A percentile compares a stretch with the other conserved stretches of the same genome.
phyloP scores from a whole-genome alignment of 331 rosid genomes.

The Malus hybrid region DNA sequence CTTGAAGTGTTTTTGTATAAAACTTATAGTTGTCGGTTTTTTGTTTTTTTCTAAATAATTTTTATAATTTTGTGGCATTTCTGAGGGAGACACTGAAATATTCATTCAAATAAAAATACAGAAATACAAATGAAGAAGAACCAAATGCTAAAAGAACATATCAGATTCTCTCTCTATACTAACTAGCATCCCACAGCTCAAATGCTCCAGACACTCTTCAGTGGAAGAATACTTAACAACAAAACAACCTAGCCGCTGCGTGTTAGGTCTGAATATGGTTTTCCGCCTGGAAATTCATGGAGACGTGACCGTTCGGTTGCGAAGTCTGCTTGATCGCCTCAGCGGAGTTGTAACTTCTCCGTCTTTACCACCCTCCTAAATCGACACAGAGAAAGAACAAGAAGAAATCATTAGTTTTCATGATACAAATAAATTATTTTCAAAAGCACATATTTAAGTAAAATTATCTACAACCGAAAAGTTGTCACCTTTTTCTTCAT shows the following conservation, averaged over 20 bases:
- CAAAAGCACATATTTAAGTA: background rate
- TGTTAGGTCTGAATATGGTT: background rate
- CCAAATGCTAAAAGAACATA: background rate
- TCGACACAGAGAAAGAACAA: background rate
- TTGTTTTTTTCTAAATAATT: too few species aligned
- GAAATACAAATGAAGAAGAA: background rate
- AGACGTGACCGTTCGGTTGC: conserved; percentile 16
- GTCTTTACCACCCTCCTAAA: conserved; percentile 4
- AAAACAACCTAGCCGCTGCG: background rate
- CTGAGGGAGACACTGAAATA: background rate
- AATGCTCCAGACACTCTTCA: conserved; percentile 12
- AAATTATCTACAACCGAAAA: background rate
- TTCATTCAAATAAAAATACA: background rate
- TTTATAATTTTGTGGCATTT: too few species aligned
- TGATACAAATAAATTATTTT: too few species aligned
- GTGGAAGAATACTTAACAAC: conserved; percentile 5
- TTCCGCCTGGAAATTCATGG: conserved; percentile 7
- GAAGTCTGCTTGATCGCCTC: conserved; percentile 38
- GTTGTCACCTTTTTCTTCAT: conserved; percentile 20
- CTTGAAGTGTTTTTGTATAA: too few species aligned
- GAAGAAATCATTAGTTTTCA: background rate
- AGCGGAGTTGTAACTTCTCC: conserved; percentile 29
- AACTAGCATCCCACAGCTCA: background rate
- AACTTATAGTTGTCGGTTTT: too few species aligned
- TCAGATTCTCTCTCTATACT: background rate